A percentile compares a stretch with the other conserved stretches of the same genome.
These are phyloP conservation scores for Candida methanosorbosa DNA, from an alignment of 805 yeast species.

Conservation along the genomic window DNA sequence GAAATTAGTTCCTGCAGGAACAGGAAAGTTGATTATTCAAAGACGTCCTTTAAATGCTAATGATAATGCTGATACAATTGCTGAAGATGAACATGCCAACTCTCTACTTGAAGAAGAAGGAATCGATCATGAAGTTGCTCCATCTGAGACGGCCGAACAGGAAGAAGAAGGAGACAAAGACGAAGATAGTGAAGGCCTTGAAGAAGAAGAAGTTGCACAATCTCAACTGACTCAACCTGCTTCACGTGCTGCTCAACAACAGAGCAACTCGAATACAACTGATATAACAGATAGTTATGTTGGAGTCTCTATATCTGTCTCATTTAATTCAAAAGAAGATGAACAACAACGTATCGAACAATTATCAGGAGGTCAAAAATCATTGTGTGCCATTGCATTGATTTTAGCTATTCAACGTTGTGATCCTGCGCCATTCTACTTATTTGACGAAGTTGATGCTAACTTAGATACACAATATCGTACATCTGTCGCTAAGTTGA, in stretches of 20 bases:
- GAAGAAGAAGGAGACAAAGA: constrained; percentile 14
- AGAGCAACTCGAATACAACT: constrained; percentile 6
- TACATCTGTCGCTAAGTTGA: constrained; percentile 72
- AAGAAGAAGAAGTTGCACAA: constrained; percentile 10
- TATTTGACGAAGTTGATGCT: constrained; percentile 96
- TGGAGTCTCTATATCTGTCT: constrained; percentile 82
- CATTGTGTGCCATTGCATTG: constrained; percentile 91
- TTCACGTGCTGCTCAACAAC: constrained; percentile 8
- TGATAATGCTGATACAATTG: constrained; percentile 7
- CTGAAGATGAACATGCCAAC: constrained; percentile 3
- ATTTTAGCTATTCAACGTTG: constrained; percentile 90
- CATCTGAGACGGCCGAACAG: neutral
- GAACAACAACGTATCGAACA: constrained; percentile 88
- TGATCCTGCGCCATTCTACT: constrained; percentile 95
- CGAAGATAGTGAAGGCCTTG: constrained; percentile 10
- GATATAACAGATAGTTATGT: constrained; percentile 44
- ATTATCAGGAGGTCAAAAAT: constrained; percentile 93
- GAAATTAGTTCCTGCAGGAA: constrained; percentile 75
- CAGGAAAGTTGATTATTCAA: constrained; percentile 65
- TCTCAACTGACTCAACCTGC: constrained; percentile 12
- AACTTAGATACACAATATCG: constrained; percentile 90
- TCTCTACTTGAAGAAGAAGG: constrained; percentile 2
- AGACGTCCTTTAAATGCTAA: no score
- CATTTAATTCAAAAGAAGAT: constrained; percentile 78
- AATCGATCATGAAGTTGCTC: neutral